phyloP scores from a whole-genome alignment of 208 protist genomes.

The Naegleria fowleri region DNA sequence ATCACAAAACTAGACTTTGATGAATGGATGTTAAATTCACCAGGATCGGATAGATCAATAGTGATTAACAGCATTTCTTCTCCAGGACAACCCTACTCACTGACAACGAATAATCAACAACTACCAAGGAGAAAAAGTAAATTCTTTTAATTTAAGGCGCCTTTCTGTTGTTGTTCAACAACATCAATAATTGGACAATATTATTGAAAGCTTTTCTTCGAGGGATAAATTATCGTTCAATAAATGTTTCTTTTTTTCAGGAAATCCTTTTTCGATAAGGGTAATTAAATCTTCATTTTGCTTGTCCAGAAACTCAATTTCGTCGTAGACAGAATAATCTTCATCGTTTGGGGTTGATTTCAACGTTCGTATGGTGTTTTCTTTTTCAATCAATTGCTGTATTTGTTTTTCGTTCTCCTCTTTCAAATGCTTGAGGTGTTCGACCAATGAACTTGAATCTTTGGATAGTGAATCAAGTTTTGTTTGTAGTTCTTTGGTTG shows the following conservation, averaged over 20 bases:
- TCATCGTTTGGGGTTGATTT: background rate
- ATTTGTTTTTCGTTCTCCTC: background rate
- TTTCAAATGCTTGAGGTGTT: background rate
- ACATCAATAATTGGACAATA: too few species aligned
- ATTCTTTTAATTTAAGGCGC: slow-evolving; percentile 1
- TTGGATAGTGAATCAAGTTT: background rate
- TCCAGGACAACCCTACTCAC: background rate
- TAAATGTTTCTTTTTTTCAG: too few species aligned
- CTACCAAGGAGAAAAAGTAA: background rate
- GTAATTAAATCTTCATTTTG: too few species aligned
- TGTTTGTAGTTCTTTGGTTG: background rate
- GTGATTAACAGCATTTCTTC: background rate
- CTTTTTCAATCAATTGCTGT: background rate
- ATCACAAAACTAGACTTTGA: background rate
- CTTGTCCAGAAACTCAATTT: background rate
- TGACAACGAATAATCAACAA: background rate
- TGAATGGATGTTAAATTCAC: background rate
- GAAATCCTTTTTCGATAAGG: too few species aligned
- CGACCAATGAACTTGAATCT: background rate
- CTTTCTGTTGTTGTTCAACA: too few species aligned
- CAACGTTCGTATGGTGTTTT: background rate
- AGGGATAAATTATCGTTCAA: too few species aligned
- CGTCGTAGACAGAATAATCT: background rate
- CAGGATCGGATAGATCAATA: background rate
- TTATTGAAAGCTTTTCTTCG: too few species aligned